Base-by-base conservation (phyloP, 1,284 basidiomycete genomes). In the Sutorius eximius region DNA sequence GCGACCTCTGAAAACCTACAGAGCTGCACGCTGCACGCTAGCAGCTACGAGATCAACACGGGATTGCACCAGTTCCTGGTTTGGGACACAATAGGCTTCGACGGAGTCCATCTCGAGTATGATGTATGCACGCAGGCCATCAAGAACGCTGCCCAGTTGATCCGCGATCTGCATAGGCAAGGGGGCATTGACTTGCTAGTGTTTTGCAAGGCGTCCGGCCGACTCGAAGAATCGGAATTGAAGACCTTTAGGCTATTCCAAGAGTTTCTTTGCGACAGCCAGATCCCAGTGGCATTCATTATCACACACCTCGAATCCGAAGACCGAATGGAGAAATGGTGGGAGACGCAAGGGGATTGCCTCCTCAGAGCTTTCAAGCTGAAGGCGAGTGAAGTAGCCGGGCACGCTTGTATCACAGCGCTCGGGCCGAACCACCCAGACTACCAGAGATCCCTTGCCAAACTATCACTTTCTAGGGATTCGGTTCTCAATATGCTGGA, bases 251-350 rank as follows among this genome's bases (percentile, higher is more conserved):
- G 57, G 45, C 64, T 76, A 37, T 76, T 76, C 56, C 61, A 60
- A 22, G 61, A 69, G 18, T 63, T 67, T 43, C 63, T 77, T 27
- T 76, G 73, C 56, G 61, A 68, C 29, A 53, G 59, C 24, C 64
- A 68, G 41, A 63, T 75, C n/a, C 75, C 75, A 4, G 62, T 77
- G n/a, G 72, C 70, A 3, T 56, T 76, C n/a, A 57, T 73, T 13
- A 63, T 76, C 42, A 77, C 75, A 6, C 69, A 71, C 16, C 66
- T 76, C 27, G 76, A 77, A 56, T 22, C 54, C 18, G 59, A 64
- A n/a, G 42, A 36, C 4, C 45, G 41, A 2, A 71, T 71, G 66
- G 68, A 70, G 41, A 36, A 49, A 5, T 68, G 66, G 66, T 68
- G 67, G 69, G 43, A 49, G 22, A 20, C 5, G 18, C 59, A 70